phyloP scores from a whole-genome alignment of 352 stramenopile species.

The Thalassiosira ordinaria region DNA sequence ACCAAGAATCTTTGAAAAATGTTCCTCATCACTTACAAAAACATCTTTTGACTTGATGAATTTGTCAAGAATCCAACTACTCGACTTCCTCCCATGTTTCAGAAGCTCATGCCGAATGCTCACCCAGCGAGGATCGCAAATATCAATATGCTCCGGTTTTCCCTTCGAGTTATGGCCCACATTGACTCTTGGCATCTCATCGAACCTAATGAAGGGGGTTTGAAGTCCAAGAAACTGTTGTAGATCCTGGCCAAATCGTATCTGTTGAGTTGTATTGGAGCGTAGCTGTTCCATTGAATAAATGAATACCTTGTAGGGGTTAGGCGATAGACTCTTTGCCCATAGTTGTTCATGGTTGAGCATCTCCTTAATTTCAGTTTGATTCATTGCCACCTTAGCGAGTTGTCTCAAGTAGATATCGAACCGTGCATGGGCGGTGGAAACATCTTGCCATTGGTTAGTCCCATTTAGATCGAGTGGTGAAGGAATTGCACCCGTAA shows the following conservation, averaged over 20 bases:
- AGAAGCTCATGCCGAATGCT: slow-evolving; percentile 36
- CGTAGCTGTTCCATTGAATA: slow-evolving; percentile 65
- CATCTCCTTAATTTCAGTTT: slow-evolving; percentile 13
- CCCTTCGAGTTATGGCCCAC: slow-evolving; percentile 35
- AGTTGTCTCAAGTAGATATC: slow-evolving; percentile 62
- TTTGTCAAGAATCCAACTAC: slow-evolving; percentile 54
- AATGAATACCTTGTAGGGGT: slow-evolving; percentile 54
- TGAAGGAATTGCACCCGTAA: slow-evolving; percentile 16
- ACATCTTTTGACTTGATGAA: slow-evolving; percentile 59
- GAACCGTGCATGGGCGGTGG: slow-evolving; percentile 42
- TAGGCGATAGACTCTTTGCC: slow-evolving; percentile 31
- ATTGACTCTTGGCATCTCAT: slow-evolving; percentile 33
- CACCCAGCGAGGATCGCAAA: slow-evolving; percentile 48
- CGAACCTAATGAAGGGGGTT: slow-evolving; percentile 21
- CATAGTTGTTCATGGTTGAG: slow-evolving; percentile 4
- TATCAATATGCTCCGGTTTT: slow-evolving; percentile 60
- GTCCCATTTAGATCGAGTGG: slow-evolving; percentile 26
- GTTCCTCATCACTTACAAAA: slow-evolving; percentile 32
- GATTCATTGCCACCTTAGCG: slow-evolving; percentile 40
- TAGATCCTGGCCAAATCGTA: slow-evolving; percentile 34
- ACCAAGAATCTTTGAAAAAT: slow-evolving; percentile 21
- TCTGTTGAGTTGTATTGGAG: slow-evolving; percentile 51
- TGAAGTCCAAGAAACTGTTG: slow-evolving; percentile 58
- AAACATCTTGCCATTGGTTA: slow-evolving; percentile 47
- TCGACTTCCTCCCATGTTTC: slow-evolving; percentile 23